phyloP scores from a whole-genome alignment of 179 eudicot genomes.

The Silene vulgaris region DNA sequence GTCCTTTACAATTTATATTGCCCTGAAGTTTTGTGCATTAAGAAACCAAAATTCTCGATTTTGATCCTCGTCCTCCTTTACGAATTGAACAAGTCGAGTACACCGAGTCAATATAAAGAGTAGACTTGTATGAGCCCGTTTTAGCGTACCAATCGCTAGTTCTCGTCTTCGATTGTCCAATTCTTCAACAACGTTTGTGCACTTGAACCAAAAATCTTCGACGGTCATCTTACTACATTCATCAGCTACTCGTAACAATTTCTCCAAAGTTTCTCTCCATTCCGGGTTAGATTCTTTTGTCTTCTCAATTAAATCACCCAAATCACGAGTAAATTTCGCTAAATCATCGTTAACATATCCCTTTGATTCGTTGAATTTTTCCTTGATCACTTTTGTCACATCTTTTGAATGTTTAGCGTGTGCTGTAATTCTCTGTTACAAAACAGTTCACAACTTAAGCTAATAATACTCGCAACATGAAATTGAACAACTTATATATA shows the following conservation, averaged over 20 bases:
- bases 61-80: conserved; percentile 21
- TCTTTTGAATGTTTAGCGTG: conserved; percentile 48
- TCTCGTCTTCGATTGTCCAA: conserved; percentile 65
- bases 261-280: conserved; percentile 52
- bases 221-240: conserved; percentile 64
- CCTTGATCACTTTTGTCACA: conserved; percentile 52
- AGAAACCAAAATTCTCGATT: conserved; percentile 9
- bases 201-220: conserved; percentile 62
- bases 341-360: conserved; percentile 65
- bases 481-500: too few species aligned
- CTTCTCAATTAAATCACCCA: conserved; percentile 50
- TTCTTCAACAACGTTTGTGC: conserved; percentile 67
- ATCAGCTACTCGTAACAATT: conserved; percentile 51
- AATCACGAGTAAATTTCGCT: conserved; percentile 58
- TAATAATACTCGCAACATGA: too few species aligned
- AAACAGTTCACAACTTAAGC: not conserved
- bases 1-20: not conserved
- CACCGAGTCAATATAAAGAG: conserved; percentile 72
- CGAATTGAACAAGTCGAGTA: conserved; percentile 68
- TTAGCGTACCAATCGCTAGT: conserved; percentile 51
- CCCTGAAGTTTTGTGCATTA: not conserved
- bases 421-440: not conserved
- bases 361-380: conserved; percentile 60
- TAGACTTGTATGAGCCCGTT: conserved; percentile 63
- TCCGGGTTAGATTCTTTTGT: conserved; percentile 48